Evolutionary conservation across 257 asterid genomes (phyloP).

Genomic region (Nicotiana benthamiana): DNA sequence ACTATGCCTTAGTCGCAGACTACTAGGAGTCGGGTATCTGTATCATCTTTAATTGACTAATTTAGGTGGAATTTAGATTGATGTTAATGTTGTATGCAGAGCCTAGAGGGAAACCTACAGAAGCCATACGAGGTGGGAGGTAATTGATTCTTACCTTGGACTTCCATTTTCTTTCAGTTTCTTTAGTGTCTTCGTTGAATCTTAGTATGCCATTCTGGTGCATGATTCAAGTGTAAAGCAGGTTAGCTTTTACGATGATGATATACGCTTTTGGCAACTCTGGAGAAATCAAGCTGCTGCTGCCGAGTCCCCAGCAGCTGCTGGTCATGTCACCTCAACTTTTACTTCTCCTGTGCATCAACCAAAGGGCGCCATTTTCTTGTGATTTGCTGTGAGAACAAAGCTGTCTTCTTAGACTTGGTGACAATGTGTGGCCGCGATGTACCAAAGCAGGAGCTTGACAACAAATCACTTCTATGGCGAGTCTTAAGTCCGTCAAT

Average conservation of each 20-base stretch:
- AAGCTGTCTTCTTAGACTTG: slow-evolving; percentile 91
- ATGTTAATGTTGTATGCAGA: slow-evolving; percentile 27
- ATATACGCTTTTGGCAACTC: slow-evolving; percentile 91
- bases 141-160: slow-evolving; percentile 23
- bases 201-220: slow-evolving; percentile 32
- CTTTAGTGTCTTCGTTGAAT: slow-evolving; percentile 1
- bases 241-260: slow-evolving; percentile 97
- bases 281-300: slow-evolving; percentile 88
- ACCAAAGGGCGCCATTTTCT: slow-evolving; percentile 98
- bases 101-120: slow-evolving; percentile 84
- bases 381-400: slow-evolving; percentile 93
- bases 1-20: not conserved
- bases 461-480: slow-evolving; percentile 90
- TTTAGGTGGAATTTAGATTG: not conserved
- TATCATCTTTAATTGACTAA: not conserved
- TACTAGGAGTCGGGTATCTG: not conserved
- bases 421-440: slow-evolving; percentile 99
- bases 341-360: slow-evolving; percentile 84
- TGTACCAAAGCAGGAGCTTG: slow-evolving; percentile 97
- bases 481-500: slow-evolving; percentile 24
- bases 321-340: slow-evolving; percentile 60
- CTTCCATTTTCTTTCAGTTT: not conserved
- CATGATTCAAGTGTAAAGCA: slow-evolving; percentile 84
- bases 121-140: slow-evolving; percentile 99
- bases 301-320: slow-evolving; percentile 90